Evolutionary conservation across 2,329 filamentous ascomycete species (phyloP).

Genomic region (Aschersonia sp.): DNA sequence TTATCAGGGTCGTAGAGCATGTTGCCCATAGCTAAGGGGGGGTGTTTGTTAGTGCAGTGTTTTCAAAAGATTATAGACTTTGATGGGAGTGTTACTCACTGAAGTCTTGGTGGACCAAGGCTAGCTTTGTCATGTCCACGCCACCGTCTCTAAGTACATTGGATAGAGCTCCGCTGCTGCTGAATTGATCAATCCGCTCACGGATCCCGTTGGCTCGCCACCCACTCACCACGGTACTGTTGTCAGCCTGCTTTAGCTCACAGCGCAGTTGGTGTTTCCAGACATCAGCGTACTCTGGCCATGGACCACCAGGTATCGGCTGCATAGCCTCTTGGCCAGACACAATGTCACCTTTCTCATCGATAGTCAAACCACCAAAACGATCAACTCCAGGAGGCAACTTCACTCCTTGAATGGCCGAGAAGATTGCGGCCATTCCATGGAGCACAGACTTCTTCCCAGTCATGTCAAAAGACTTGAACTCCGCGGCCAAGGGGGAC

Average conservation of each 20-base stretch:
- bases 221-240: background rate
- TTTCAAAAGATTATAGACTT: background rate
- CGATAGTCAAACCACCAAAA: background rate
- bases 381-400: background rate
- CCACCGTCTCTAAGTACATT: background rate
- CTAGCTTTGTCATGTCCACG: background rate
- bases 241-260: background rate
- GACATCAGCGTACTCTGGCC: background rate
- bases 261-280: background rate
- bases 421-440: background rate
- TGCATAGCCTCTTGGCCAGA: background rate
- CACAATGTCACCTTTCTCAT: background rate
- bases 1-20: background rate
- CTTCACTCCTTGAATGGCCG: background rate
- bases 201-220: background rate
- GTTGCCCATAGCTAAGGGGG: background rate
- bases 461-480: background rate
- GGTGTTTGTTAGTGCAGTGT: too few relatives aligned
- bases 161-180: background rate
- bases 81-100: background rate
- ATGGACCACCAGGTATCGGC: background rate
- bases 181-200: background rate
- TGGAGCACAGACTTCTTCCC: background rate
- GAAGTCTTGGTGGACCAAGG: background rate
- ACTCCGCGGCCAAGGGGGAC: background rate